Conservation (phyloP, 208 protist genomes). For the Borovskyia barvae region DNA sequence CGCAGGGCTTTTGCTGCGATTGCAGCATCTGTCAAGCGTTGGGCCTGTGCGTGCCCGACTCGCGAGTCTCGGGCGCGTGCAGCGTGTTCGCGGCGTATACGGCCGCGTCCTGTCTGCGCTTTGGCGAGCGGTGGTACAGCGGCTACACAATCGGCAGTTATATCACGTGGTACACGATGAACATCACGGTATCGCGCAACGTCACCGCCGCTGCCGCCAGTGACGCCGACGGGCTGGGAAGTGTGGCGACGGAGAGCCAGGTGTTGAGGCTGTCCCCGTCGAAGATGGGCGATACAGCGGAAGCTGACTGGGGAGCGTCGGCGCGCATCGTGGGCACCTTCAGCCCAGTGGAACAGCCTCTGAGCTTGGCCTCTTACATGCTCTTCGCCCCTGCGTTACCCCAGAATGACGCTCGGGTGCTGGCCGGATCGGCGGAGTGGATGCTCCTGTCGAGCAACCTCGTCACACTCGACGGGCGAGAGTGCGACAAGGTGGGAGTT, state of each 20-base stretch:
- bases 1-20: slow-evolving; percentile 85
- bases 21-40: slow-evolving; percentile 67
- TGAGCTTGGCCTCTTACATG: slow-evolving; percentile 62
- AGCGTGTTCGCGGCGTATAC: slow-evolving; percentile 54
- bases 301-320: slow-evolving; percentile 33
- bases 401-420: slow-evolving; percentile 31
- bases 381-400: slow-evolving; percentile 66
- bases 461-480: slow-evolving; percentile 68
- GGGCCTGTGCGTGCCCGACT: slow-evolving; percentile 53
- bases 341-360: slow-evolving; percentile 39
- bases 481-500: slow-evolving; percentile 90
- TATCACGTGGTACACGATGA: slow-evolving; percentile 58
- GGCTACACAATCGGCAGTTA: slow-evolving; percentile 75
- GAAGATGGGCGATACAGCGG: slow-evolving; percentile 25
- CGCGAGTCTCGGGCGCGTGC: slow-evolving; percentile 56
- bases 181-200: slow-evolving; percentile 42
- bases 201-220: slow-evolving; percentile 1
- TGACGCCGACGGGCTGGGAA: background rate
- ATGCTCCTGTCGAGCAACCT: slow-evolving; percentile 62
- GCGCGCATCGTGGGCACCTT: slow-evolving; percentile 80
- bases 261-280: slow-evolving; percentile 53
- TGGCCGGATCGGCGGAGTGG: slow-evolving; percentile 65
- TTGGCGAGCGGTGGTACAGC: slow-evolving; percentile 72
- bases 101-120: slow-evolving; percentile 81
- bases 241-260: slow-evolving; percentile 8